phyloP scores from a whole-genome alignment of 2,329 filamentous ascomycete genomes.

The Spiromastix sp. region DNA sequence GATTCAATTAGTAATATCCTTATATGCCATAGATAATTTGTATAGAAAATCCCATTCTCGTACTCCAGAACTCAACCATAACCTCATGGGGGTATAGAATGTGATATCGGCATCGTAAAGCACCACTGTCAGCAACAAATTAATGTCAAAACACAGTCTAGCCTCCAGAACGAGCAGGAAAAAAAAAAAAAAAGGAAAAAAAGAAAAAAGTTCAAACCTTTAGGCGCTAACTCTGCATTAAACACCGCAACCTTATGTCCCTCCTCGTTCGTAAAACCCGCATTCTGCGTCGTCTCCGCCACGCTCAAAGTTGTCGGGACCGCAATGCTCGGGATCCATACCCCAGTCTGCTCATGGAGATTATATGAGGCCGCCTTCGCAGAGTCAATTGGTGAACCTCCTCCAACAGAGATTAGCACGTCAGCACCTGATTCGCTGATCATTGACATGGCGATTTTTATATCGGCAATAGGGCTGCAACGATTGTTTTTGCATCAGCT shows the following conservation, averaged over 20 bases:
- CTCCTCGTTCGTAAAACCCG: constrained; percentile 9
- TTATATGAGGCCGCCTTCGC: constrained; percentile 9
- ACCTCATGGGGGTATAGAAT: constrained; percentile 1
- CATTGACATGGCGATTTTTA: constrained; percentile 4
- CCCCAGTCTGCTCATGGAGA: constrained; percentile 6
- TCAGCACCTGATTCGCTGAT: constrained; percentile 7
- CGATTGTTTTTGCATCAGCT: not conserved
- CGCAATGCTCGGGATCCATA: constrained; percentile 9
- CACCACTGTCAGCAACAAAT: too few relatives aligned
- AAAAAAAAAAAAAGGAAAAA: too few relatives aligned
- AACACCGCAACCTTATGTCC: constrained; percentile 10
- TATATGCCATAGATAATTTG: constrained; percentile 1
- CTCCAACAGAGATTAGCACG: constrained; percentile 9
- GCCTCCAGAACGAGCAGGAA: too few relatives aligned
- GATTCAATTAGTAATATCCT: not conserved
- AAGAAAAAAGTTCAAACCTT: constrained; percentile 6
- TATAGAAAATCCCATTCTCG: not conserved
- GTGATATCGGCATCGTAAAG: constrained; percentile 2
- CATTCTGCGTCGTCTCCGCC: constrained; percentile 10
- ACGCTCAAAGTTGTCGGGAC: constrained; percentile 11
- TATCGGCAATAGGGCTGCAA: constrained; percentile 9
- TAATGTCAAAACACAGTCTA: too few relatives aligned
- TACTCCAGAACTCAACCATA: not conserved
- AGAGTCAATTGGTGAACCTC: constrained; percentile 11
- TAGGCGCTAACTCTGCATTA: constrained; percentile 15